Conservation (phyloP, 2,329 filamentous ascomycete genomes). For the Alternaria angustiovoidea region DNA sequence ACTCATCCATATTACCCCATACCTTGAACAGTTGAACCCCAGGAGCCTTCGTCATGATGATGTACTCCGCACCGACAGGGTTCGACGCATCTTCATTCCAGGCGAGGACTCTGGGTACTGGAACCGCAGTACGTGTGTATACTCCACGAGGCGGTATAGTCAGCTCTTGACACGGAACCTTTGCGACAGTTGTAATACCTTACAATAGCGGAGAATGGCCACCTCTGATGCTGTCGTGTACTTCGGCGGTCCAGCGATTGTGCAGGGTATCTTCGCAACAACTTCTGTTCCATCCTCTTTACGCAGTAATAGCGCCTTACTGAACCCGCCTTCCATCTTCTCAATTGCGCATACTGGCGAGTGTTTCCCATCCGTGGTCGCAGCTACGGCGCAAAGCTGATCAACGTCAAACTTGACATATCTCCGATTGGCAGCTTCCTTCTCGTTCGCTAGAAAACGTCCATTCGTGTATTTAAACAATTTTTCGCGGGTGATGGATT, state of each 20-base stretch:
- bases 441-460: constrained; percentile 40
- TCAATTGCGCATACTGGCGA: constrained; percentile 40
- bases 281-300: constrained; percentile 27
- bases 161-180: constrained; percentile 1
- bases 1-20: constrained; percentile 41
- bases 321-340: constrained; percentile 47
- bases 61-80: constrained; percentile 46
- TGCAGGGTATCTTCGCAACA: constrained; percentile 35
- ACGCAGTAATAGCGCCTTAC: constrained; percentile 40
- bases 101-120: constrained; percentile 38
- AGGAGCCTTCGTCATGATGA: constrained; percentile 46
- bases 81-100: constrained; percentile 39
- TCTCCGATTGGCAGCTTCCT: constrained; percentile 29
- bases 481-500: constrained; percentile 25
- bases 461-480: constrained; percentile 41
- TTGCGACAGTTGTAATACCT: constrained; percentile 5
- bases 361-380: constrained; percentile 18
- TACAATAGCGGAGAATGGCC: constrained; percentile 45
- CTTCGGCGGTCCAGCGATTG: constrained; percentile 40
- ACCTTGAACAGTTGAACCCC: constrained; percentile 37
- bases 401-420: constrained; percentile 42
- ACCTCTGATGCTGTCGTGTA: constrained; percentile 48
- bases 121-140: constrained; percentile 25
- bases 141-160: constrained; percentile 11
- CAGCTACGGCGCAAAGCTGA: constrained; percentile 38